Percentiles rank a stretch among this genome's conserved stretches.
Conservation (phyloP, 148 eudicot genomes). For the Polygonum aviculare region DNA sequence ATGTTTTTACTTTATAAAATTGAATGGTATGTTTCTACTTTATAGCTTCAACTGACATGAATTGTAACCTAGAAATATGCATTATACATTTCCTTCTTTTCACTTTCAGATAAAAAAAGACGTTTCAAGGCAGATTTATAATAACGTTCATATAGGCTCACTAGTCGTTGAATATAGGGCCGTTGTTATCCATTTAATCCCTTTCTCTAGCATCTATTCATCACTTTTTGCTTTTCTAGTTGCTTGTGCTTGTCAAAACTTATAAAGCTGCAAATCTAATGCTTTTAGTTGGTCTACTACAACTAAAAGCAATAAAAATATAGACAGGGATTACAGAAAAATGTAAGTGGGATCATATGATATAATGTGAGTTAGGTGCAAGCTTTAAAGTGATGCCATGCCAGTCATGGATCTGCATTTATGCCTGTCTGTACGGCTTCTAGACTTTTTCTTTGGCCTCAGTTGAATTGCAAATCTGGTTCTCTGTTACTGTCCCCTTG, state of each 20-base stretch:
- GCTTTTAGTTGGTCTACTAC: neutral
- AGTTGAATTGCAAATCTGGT: neutral
- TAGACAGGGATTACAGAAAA: too few relatives aligned
- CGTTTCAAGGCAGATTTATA: too few relatives aligned
- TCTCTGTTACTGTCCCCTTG: neutral
- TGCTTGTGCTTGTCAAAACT: neutral
- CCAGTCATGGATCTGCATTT: neutral
- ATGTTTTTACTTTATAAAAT: too few relatives aligned
- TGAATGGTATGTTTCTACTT: neutral
- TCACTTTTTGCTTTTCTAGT: neutral
- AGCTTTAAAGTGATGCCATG: neutral
- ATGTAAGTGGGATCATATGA: neutral
- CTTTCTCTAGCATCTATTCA: neutral
- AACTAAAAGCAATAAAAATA: too few relatives aligned
- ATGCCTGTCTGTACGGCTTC: neutral
- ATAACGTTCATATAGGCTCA: too few relatives aligned
- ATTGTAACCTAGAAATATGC: neutral
- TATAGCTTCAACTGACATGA: neutral
- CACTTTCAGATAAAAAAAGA: neutral
- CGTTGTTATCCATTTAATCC: neutral
- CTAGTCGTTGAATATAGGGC: neutral
- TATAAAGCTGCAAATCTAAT: neutral
- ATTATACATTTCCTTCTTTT: neutral
- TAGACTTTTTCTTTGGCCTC: neutral
- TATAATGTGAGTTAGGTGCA: neutral